Conservation (phyloP, 352 stramenopile genomes). For the Phytopythium chamaehyphon region DNA sequence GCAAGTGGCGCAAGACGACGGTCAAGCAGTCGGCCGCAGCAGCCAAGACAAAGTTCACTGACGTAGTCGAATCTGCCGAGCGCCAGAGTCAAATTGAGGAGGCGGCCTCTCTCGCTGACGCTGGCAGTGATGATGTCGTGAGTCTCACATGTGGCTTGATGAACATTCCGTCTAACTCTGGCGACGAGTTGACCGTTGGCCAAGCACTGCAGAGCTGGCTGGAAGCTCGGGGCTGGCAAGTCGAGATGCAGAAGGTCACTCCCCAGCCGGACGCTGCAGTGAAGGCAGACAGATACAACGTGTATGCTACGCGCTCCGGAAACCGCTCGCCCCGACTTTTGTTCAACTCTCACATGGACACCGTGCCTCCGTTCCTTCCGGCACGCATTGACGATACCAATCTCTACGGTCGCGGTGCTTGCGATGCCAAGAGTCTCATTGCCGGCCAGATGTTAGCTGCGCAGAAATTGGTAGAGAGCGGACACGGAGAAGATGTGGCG, state of each 20-base stretch:
- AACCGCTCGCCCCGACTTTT: slow-evolving; percentile 55
- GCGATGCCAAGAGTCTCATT: slow-evolving; percentile 81
- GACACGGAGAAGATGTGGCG: slow-evolving; percentile 55
- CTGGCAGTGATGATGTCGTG: slow-evolving; percentile 59
- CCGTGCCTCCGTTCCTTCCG: slow-evolving; percentile 65
- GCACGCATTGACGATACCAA: slow-evolving; percentile 60
- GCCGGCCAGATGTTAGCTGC: slow-evolving; percentile 80
- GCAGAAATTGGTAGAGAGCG: slow-evolving; percentile 56
- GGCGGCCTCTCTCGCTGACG: slow-evolving; percentile 45
- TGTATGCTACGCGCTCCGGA: slow-evolving; percentile 61
- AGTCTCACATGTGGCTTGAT: slow-evolving; percentile 61
- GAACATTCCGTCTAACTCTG: slow-evolving; percentile 67
- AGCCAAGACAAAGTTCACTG: neutral
- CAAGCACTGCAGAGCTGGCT: slow-evolving; percentile 67
- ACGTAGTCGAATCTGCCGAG: slow-evolving; percentile 30
- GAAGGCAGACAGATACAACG: slow-evolving; percentile 68
- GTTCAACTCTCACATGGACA: slow-evolving; percentile 89
- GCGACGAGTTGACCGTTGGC: slow-evolving; percentile 69
- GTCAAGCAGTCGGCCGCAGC: slow-evolving; percentile 15
- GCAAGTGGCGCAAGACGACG: slow-evolving; percentile 53
- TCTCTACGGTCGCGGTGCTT: slow-evolving; percentile 75
- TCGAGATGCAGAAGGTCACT: slow-evolving; percentile 69
- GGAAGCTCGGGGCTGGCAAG: slow-evolving; percentile 53
- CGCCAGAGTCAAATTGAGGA: slow-evolving; percentile 37
- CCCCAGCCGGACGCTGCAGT: slow-evolving; percentile 56